phyloP scores from a whole-genome alignment of 306 rosid genomes.

The Citrullus mucosospermus region DNA sequence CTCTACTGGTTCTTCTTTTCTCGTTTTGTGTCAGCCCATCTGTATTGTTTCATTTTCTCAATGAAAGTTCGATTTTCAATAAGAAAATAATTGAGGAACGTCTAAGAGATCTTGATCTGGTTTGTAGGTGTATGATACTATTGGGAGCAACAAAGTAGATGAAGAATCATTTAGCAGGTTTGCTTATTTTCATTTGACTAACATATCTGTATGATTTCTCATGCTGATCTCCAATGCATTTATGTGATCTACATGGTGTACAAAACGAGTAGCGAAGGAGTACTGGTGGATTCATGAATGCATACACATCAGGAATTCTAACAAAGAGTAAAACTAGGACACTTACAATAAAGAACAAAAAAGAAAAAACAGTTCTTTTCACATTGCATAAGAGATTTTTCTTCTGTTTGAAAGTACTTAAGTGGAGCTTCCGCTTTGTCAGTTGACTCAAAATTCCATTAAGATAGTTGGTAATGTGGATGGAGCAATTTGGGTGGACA shows the following conservation, averaged over 20 bases:
- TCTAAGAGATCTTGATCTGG: slow-evolving; percentile 22
- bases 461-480: neutral
- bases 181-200: neutral
- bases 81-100: slow-evolving; percentile 5
- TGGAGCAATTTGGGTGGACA: neutral
- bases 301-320: neutral
- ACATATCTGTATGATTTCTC: neutral
- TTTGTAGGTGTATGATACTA: slow-evolving; percentile 85
- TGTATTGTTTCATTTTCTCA: neutral
- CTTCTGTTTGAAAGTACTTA: neutral
- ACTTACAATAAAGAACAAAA: neutral
- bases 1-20: neutral
- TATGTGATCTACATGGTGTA: neutral
- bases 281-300: neutral
- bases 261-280: neutral
- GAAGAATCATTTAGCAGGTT: slow-evolving; percentile 57
- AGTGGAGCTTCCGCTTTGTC: neutral
- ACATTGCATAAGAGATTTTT: neutral
- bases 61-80: neutral
- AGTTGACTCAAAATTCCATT: neutral
- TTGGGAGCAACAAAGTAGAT: slow-evolving; percentile 76
- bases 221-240: neutral
- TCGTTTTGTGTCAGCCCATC: neutral
- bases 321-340: neutral
- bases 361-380: neutral